A percentile compares a stretch with the other conserved stretches of the same genome.
Conservation (phyloP, 805 yeast species). For the Candida verbasci region DNA sequence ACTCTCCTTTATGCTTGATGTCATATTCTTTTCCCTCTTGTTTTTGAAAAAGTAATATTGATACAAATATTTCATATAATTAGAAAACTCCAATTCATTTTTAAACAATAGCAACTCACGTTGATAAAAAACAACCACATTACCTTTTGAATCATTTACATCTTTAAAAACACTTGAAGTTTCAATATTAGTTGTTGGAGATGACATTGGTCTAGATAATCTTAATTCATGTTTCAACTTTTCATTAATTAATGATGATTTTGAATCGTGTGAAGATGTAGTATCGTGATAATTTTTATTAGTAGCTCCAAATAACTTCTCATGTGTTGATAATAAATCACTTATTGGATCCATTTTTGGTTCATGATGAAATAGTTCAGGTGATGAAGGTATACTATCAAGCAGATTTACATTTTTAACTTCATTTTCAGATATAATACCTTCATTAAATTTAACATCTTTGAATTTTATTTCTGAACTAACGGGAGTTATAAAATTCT, state of each 20-base stretch:
- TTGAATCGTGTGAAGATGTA: conserved; percentile 3
- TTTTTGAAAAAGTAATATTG: conserved; percentile 23
- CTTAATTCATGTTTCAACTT: conserved; percentile 12
- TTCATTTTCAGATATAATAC: neutral
- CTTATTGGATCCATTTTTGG: conserved; percentile 12
- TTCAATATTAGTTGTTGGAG: conserved; percentile 21
- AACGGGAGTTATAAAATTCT: too few species aligned
- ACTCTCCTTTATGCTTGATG: conserved; percentile 8
- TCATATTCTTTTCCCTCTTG: conserved; percentile 11
- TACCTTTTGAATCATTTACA: conserved; percentile 10
- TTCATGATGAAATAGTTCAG: conserved; percentile 1
- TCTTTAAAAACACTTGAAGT: conserved; percentile 15
- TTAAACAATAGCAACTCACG: conserved; percentile 53
- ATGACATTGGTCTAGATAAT: conserved; percentile 12
- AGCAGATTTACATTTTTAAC: conserved; percentile 2
- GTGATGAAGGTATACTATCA: conserved; percentile 2
- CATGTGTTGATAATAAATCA: conserved; percentile 30
- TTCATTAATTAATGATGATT: conserved; percentile 10
- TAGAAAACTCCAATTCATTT: conserved; percentile 60
- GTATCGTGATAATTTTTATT: neutral
- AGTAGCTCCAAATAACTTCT: conserved; percentile 12
- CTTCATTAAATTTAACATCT: conserved; percentile 19
- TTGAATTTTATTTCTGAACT: conserved; percentile 15
- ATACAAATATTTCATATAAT: conserved; percentile 46
- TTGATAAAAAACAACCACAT: conserved; percentile 44